These are phyloP conservation scores for Choanephora cucurbitarum DNA, from an alignment of 371 early-diverging fungal species.

Conservation along the genomic window DNA sequence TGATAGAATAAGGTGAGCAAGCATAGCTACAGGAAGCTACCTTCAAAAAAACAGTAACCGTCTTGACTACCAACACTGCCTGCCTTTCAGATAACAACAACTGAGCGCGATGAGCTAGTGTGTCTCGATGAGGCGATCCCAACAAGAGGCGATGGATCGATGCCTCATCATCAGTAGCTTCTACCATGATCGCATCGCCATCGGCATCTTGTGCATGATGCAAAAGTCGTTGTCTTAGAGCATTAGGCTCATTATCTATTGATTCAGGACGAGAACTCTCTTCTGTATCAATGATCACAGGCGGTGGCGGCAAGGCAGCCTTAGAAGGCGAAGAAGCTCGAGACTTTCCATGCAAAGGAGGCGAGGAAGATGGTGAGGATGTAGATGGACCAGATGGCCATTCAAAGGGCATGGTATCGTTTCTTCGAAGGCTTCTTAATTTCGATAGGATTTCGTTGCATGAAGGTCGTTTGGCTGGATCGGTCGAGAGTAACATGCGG, in stretches of 20 bases:
- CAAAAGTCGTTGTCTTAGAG: constrained; percentile 10
- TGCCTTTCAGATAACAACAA: constrained; percentile 11
- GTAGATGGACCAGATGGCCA: neutral
- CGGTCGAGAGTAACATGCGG: constrained; percentile 55
- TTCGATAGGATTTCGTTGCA: constrained; percentile 60
- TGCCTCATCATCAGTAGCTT: neutral
- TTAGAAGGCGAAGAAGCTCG: neutral
- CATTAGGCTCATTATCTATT: too few species aligned
- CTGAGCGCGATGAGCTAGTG: neutral
- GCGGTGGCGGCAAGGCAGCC: neutral
- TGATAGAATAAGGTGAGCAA: constrained; percentile 45
- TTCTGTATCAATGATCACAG: too few species aligned
- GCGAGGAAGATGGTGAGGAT: neutral
- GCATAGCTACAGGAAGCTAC: constrained; percentile 43
- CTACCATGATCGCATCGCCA: constrained; percentile 1
- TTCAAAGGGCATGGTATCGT: neutral
- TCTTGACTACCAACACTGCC: constrained; percentile 21
- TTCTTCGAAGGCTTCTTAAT: constrained; percentile 19
- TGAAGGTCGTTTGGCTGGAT: constrained; percentile 67
- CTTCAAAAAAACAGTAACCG: constrained; percentile 34
- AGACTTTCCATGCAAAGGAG: neutral
- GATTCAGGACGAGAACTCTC: too few species aligned
- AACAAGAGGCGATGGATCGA: constrained; percentile 3
- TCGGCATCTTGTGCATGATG: constrained; percentile 2
- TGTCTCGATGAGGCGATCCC: constrained; percentile 12